These are phyloP conservation scores for Pseudopediastrum boryanum DNA, from an alignment of 139 green algal species.

Conservation along the genomic window DNA sequence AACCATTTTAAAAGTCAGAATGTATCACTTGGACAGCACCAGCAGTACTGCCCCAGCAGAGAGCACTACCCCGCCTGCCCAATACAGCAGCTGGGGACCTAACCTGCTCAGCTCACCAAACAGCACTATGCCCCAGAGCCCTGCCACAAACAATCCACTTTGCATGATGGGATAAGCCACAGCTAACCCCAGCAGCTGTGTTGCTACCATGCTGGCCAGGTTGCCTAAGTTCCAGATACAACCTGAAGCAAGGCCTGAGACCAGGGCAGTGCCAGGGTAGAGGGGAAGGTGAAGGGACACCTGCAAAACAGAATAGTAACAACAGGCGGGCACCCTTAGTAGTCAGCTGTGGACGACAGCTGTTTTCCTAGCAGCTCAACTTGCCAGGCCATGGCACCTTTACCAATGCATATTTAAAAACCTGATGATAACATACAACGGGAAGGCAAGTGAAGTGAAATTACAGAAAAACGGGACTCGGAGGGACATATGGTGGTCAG, in stretches of 20 bases:
- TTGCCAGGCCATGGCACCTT: too few species aligned
- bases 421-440: too few species aligned
- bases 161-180: slow-evolving; percentile 31
- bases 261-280: neutral
- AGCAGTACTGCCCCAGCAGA: too few species aligned
- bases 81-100: too few species aligned
- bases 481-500: too few species aligned
- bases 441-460: too few species aligned
- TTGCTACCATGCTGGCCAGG: slow-evolving; percentile 6
- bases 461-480: too few species aligned
- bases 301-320: slow-evolving; percentile 3
- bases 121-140: slow-evolving; percentile 16
- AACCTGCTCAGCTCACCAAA: slow-evolving; percentile 29
- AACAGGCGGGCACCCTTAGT: neutral
- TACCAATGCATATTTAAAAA: too few species aligned
- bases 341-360: neutral
- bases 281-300: neutral
- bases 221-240: slow-evolving; percentile 11
- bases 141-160: slow-evolving; percentile 20
- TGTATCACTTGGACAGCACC: too few species aligned
- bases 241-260: neutral
- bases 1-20: too few species aligned
- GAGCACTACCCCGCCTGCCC: too few species aligned
- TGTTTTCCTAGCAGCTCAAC: neutral
- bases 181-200: neutral